A percentile compares a stretch with the other conserved stretches of the same genome.
Conservation (phyloP, 2,329 filamentous ascomycete species). For the Cryphonectria carpinicola region DNA sequence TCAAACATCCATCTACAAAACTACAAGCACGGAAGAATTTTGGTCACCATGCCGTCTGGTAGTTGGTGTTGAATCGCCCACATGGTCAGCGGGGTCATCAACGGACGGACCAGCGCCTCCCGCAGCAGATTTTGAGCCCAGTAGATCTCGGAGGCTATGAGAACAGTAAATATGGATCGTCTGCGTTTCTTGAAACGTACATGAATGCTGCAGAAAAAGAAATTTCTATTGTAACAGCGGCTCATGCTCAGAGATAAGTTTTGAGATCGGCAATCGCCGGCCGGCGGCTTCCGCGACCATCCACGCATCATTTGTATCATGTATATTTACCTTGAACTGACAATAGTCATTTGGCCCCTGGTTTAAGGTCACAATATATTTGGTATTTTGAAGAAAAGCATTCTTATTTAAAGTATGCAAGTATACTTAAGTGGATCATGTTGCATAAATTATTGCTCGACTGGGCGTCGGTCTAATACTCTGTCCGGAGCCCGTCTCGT, state of each 20-base stretch:
- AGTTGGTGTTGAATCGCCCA: no score
- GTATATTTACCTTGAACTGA: not conserved
- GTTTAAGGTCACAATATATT: no score
- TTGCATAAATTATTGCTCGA: not conserved
- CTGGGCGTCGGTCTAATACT: not conserved
- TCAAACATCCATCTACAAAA: no score
- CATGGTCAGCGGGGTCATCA: no score
- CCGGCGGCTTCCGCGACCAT: not conserved
- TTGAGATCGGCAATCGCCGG: not conserved
- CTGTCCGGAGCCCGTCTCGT: not conserved
- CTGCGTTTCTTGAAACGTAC: not conserved
- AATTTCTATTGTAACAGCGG: not conserved
- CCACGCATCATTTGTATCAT: not conserved
- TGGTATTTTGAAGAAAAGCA: no score
- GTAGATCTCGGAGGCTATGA: not conserved
- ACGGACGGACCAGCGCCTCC: not conserved
- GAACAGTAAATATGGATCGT: not conserved
- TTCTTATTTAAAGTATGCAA: no score
- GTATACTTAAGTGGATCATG: no score
- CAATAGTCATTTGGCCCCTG: not conserved
- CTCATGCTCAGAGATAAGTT: not conserved
- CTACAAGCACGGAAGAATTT: no score
- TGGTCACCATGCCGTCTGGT: no score
- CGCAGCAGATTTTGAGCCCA: not conserved
- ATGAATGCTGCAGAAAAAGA: not conserved